Evolutionary conservation across 768 basidiomycete genomes (phyloP).

Genomic region (Collybiopsis luxurians): DNA sequence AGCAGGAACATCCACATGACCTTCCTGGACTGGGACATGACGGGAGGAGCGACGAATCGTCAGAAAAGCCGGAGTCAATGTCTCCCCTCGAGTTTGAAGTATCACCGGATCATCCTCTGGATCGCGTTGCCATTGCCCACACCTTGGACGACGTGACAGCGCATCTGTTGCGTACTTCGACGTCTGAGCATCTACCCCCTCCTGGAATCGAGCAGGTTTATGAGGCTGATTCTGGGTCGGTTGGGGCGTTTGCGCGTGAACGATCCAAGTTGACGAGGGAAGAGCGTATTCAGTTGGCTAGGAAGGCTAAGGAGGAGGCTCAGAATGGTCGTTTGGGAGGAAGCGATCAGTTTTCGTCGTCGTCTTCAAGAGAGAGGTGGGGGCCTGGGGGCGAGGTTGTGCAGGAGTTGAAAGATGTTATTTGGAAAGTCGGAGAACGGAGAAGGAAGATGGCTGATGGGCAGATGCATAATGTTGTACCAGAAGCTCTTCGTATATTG

Average conservation of each 20-base stretch:
- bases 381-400: constrained; percentile 80
- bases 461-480: constrained; percentile 9
- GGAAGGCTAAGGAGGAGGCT: constrained; percentile 49
- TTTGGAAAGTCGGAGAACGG: constrained; percentile 80
- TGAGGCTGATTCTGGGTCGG: constrained; percentile 57
- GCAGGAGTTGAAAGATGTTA: constrained; percentile 82
- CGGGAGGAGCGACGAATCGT: constrained; percentile 39
- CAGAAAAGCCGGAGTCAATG: constrained; percentile 44
- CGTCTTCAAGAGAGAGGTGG: constrained; percentile 39
- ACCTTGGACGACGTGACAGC: constrained; percentile 51
- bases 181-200: constrained; percentile 54
- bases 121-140: constrained; percentile 25
- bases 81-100: constrained; percentile 32
- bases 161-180: constrained; percentile 51
- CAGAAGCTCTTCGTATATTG: background rate
- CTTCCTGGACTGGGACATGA: constrained; percentile 55
- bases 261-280: constrained; percentile 68
- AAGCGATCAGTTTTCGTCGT: constrained; percentile 6
- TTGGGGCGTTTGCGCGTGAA: constrained; percentile 46
- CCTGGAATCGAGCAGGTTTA: constrained; percentile 82
- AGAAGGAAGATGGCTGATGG: constrained; percentile 45
- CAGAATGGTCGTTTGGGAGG: constrained; percentile 15
- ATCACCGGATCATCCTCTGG: constrained; percentile 4
- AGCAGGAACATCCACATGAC: constrained; percentile 40
- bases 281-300: constrained; percentile 65